Evolutionary conservation across 352 stramenopile species (phyloP).

Genomic region (Phytopythium litorale): DNA sequence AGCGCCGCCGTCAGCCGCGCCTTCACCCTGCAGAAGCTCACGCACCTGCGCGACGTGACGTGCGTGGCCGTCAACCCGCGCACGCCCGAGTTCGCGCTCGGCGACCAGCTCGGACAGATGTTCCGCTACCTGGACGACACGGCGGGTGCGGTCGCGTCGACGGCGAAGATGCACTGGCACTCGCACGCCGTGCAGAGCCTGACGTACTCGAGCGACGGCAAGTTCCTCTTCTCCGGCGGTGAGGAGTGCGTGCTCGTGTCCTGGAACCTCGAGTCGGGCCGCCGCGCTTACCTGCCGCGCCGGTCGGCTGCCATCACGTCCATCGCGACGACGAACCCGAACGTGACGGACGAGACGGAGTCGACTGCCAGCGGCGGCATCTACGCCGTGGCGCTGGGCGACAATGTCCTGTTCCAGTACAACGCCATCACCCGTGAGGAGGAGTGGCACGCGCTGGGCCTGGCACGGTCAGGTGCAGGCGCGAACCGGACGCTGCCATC

Average conservation of each 20-base stretch:
- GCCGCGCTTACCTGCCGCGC: conserved; percentile 72
- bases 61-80: conserved; percentile 55
- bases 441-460: conserved; percentile 65
- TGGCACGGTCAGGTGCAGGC: conserved; percentile 46
- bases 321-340: conserved; percentile 32
- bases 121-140: conserved; percentile 34
- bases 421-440: conserved; percentile 74
- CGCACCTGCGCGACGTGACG: conserved; percentile 46
- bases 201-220: conserved; percentile 69
- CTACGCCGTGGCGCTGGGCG: conserved; percentile 62
- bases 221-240: conserved; percentile 77
- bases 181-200: conserved; percentile 72
- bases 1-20: conserved; percentile 20
- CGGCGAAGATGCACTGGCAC: conserved; percentile 84
- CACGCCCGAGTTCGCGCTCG: conserved; percentile 55
- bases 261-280: conserved; percentile 80
- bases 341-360: not conserved
- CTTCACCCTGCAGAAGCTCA: conserved; percentile 35
- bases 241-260: conserved; percentile 86
- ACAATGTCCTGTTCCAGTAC: conserved; percentile 81
- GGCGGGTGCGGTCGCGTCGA: conserved; percentile 10
- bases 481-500: conserved; percentile 44
- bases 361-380: conserved; percentile 30
- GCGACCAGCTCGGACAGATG: conserved; percentile 63
- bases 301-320: conserved; percentile 51